Evolutionary conservation across 1,284 basidiomycete genomes (phyloP).

Genomic region (Polyporus tsugae): DNA sequence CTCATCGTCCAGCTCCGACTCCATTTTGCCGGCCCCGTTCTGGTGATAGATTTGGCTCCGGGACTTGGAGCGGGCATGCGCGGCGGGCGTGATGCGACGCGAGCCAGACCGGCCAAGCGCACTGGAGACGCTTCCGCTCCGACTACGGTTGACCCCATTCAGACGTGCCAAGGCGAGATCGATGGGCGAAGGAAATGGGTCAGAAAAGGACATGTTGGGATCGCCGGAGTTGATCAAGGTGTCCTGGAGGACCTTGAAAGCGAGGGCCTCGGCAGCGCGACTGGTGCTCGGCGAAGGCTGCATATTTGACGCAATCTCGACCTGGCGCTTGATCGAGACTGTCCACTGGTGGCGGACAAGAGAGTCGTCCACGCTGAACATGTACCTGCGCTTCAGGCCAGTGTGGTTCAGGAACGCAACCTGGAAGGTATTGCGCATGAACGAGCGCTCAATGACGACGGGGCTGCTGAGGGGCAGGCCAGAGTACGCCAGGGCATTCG

Average conservation of each 20-base stretch:
- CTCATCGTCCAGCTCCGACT: conserved; percentile 55
- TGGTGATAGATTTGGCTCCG: conserved; percentile 72
- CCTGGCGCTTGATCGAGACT: conserved; percentile 72
- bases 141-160: conserved; percentile 31
- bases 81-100: conserved; percentile 34
- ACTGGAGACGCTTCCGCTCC: conserved; percentile 33
- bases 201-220: conserved; percentile 22
- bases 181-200: conserved; percentile 33
- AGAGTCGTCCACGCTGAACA: conserved; percentile 89
- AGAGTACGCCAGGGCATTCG: conserved; percentile 82
- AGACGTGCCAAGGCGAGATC: conserved; percentile 41
- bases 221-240: conserved; percentile 64
- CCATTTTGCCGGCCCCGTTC: conserved; percentile 65
- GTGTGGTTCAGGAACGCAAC: conserved; percentile 82
- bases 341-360: conserved; percentile 81
- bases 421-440: conserved; percentile 93
- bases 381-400: conserved; percentile 82
- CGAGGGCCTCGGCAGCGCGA: conserved; percentile 71
- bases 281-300: conserved; percentile 47
- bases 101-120: conserved; percentile 15
- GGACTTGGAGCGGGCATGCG: conserved; percentile 71
- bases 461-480: conserved; percentile 80
- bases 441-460: conserved; percentile 86
- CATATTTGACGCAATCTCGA: conserved; percentile 55
- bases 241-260: conserved; percentile 86